Base-by-base conservation (phyloP, 371 early-diverging fungal genomes). In the Mucor indicus region DNA sequence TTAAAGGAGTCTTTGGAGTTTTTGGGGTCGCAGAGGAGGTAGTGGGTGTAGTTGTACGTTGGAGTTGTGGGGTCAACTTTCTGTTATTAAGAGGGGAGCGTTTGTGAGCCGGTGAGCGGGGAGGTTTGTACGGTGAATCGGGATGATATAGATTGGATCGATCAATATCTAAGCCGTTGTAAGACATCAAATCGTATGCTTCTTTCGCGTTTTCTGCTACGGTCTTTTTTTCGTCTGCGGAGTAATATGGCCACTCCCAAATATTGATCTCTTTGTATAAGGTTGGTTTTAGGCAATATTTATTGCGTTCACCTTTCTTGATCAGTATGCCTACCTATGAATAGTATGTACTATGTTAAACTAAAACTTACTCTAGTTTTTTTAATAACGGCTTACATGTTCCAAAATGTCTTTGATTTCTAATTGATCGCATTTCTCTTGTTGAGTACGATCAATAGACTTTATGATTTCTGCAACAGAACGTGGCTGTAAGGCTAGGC, bases 201-300 rank as follows among this genome's bases (percentile, higher is more conserved):
- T 55, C 55, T 38, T 38, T 49, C 4, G 44, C 44, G 33, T 55
- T 55, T 13, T 38, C 49, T 20, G 33, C 44, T 3, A 44, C 55
- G 6, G 32, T 49, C 11, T 25, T 21, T 16, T 49, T 49, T 19
- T 55, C 55, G 0, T 13, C 16, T 1, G 22, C 9, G 1, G 38
- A 38, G 24, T 55, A 55, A 15, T 33, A 44, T 3, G 55, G 55
- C 55, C 55, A 55, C 24, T 48, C 38, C 55, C 55, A 55, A 16
- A 55, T 44, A 16, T 33, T 36, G 20, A 50, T 50, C 9, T 50
- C 45, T 30, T 40, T 50, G 15, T 50, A 56, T 1, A 44, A 10
- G 1, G n/a, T 38, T 16, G 57, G 57, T 30, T 56, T 56, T 24
- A 56, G 36, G 21, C 50, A 50, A 20, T 39, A 56, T 20, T 55